phyloP scores from a whole-genome alignment of 768 basidiomycete species.

The Podaxis mareebaensis region DNA sequence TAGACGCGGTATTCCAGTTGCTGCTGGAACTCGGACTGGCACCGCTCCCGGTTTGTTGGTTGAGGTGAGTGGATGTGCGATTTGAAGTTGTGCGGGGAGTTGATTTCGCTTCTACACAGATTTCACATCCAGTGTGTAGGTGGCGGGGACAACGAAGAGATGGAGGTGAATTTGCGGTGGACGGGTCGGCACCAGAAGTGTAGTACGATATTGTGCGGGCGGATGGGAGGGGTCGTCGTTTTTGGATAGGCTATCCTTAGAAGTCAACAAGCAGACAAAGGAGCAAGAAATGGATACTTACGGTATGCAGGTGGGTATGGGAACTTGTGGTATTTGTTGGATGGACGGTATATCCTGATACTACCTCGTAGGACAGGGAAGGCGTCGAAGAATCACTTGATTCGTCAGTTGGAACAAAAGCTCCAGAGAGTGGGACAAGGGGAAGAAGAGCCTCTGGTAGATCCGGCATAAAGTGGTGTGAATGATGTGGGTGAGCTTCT shows the following conservation, averaged over 20 bases:
- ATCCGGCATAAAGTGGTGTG: conserved; percentile 26
- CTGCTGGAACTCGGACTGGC: conserved; percentile 1
- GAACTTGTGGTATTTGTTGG: not conserved
- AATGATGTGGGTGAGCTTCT: conserved; percentile 28
- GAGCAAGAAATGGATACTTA: not conserved
- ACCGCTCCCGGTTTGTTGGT: not conserved
- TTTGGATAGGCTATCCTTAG: not conserved
- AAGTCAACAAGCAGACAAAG: conserved; percentile 1
- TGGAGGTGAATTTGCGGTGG: conserved; percentile 61
- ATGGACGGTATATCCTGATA: conserved; percentile 19
- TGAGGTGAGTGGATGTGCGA: not conserved
- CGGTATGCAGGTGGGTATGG: conserved; percentile 8
- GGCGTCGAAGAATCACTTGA: conserved; percentile 14
- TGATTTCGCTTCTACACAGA: conserved; percentile 68
- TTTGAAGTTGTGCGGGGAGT: conserved; percentile 22
- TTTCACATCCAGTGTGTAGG: conserved; percentile 71
- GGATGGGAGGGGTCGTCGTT: conserved; percentile 30
- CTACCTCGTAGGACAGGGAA: conserved; percentile 17
- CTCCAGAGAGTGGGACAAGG: conserved; percentile 31
- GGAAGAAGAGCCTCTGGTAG: conserved; percentile 29
- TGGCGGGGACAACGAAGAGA: conserved; percentile 72
- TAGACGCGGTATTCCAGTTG: conserved; percentile 7
- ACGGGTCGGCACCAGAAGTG: conserved; percentile 60
- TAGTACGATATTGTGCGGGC: conserved; percentile 54
- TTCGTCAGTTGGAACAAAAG: conserved; percentile 23